Conservation (phyloP, 371 early-diverging fungal genomes). For the Apophysomyces ossiformis region DNA sequence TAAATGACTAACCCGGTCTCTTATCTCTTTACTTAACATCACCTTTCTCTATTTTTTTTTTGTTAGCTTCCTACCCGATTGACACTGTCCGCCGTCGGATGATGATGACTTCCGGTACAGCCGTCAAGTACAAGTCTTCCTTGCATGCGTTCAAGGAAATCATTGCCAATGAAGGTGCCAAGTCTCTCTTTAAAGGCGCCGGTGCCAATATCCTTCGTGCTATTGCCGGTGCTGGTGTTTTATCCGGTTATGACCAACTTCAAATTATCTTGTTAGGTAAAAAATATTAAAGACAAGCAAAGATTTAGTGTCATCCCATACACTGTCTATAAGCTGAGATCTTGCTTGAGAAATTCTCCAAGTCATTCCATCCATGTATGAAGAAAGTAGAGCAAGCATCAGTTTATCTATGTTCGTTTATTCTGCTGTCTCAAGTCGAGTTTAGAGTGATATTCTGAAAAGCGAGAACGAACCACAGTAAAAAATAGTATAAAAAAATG, state of each 20-base stretch:
- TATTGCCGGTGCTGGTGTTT: conserved; percentile 81
- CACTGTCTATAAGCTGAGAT: too few species aligned
- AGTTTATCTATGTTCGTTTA: too few species aligned
- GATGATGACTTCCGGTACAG: conserved; percentile 82
- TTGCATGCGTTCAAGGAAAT: conserved; percentile 75
- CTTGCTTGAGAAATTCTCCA: too few species aligned
- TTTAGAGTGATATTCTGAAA: too few species aligned
- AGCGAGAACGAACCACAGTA: too few species aligned
- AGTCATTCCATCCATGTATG: too few species aligned
- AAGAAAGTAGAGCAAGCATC: too few species aligned
- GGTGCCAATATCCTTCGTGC: conserved; percentile 84
- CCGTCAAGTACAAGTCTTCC: conserved; percentile 75
- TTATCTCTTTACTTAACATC: not conserved
- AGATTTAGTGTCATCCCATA: too few species aligned
- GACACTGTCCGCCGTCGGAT: conserved; percentile 86
- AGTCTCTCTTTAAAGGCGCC: conserved; percentile 84
- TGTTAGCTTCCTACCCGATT: conserved; percentile 70
- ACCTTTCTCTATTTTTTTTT: not conserved
- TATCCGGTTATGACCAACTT: conserved; percentile 65
- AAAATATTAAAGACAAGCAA: conserved; percentile 23
- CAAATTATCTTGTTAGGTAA: conserved; percentile 60
- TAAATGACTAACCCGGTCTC: not conserved
- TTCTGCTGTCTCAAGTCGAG: too few species aligned
- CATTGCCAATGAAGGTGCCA: conserved; percentile 69
- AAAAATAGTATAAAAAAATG: too few species aligned